phyloP scores from a whole-genome alignment of 2,329 filamentous ascomycete species.

The Talaromyces pinophilus region DNA sequence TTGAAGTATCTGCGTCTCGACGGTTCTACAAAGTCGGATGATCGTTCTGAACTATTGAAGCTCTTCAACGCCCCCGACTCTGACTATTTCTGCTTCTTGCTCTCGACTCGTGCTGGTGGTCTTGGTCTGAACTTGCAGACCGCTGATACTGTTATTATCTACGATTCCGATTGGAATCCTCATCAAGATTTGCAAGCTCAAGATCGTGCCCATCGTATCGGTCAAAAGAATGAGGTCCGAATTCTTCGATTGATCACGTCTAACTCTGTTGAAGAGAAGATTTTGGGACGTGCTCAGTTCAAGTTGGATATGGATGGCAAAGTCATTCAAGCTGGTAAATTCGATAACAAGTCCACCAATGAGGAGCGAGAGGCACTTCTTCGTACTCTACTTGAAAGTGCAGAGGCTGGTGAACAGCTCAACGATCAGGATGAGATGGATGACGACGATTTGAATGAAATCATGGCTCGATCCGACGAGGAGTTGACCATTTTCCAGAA shows the following conservation, averaged over 20 bases:
- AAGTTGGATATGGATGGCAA: conserved; percentile 99
- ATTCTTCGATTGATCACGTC: conserved; percentile 94
- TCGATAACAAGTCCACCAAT: conserved; percentile 98
- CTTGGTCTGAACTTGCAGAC: conserved; percentile 96
- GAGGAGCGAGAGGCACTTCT: conserved; percentile 97
- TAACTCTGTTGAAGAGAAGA: conserved; percentile 98
- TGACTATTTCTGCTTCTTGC: conserved; percentile 93
- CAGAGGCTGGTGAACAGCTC: conserved; percentile 66
- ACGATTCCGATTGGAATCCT: conserved; percentile 99
- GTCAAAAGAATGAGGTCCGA: conserved; percentile 98
- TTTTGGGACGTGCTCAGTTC: conserved; percentile 91
- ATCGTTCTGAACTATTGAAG: conserved; percentile 85
- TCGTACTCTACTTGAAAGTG: conserved; percentile 84
- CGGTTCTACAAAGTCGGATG: conserved; percentile 95
- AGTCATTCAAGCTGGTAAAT: conserved; percentile 98
- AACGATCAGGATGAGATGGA: conserved; percentile 97
- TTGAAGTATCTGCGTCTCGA: conserved; percentile 89
- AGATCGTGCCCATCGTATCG: conserved; percentile 99
- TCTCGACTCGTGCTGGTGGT: conserved; percentile 98
- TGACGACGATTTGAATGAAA: conserved; percentile 92
- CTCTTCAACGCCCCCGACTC: conserved; percentile 89
- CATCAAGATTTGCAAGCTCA: conserved; percentile 99
- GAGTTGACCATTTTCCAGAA: conserved; percentile 78
- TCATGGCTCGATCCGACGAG: conserved; percentile 82
- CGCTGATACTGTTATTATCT: conserved; percentile 98